These are phyloP conservation scores for Cyclocybe cylindracea DNA, from an alignment of 768 basidiomycete genomes.

Conservation along the genomic window DNA sequence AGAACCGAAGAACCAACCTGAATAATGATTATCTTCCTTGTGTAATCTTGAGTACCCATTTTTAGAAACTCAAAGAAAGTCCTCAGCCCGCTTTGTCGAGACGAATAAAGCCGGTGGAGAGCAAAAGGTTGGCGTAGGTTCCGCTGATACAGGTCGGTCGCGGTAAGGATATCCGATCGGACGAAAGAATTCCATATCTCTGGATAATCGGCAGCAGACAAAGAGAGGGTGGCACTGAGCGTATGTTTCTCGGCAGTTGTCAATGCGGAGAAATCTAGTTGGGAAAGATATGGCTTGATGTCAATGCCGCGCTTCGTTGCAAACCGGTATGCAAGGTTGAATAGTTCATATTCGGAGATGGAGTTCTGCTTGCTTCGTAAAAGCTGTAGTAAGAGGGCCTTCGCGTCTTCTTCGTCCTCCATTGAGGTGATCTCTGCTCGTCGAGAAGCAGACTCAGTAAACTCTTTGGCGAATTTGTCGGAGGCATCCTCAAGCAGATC, in stretches of 20 bases:
- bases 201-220: conserved; percentile 42
- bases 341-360: conserved; percentile 62
- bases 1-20: conserved; percentile 38
- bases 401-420: conserved; percentile 37
- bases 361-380: conserved; percentile 53
- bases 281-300: conserved; percentile 43
- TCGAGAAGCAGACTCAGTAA: conserved; percentile 29
- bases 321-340: conserved; percentile 49
- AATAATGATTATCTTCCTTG: conserved; percentile 56
- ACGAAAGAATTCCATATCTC: conserved; percentile 66
- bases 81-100: conserved; percentile 46
- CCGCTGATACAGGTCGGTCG: conserved; percentile 50
- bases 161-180: conserved; percentile 58
- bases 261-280: conserved; percentile 61
- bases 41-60: conserved; percentile 57
- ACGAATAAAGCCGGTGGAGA: conserved; percentile 63
- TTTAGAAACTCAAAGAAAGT: conserved; percentile 66
- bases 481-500: conserved; percentile 52
- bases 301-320: conserved; percentile 46
- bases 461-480: conserved; percentile 43
- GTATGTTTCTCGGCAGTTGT: conserved; percentile 54
- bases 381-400: conserved; percentile 40
- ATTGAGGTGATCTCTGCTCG: conserved; percentile 21
- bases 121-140: conserved; percentile 53
- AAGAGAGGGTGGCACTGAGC: conserved; percentile 40